Conservation (phyloP, 2,329 filamentous ascomycete genomes). For the Capronia americana region DNA sequence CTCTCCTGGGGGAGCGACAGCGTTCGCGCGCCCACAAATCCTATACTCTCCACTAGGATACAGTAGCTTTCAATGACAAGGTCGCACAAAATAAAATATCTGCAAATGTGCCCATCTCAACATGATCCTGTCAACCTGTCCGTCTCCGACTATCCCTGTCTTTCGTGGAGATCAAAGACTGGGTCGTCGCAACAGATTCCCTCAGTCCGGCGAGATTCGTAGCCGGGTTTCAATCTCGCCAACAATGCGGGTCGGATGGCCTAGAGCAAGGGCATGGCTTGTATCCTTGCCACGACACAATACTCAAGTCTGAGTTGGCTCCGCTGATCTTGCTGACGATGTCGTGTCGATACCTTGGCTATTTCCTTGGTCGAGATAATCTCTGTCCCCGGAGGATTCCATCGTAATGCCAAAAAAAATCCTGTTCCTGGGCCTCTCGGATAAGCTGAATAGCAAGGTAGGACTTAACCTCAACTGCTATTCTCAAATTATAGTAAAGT, state of each 20-base stretch:
- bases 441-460: not conserved
- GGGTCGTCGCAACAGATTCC: not conserved
- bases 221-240: not conserved
- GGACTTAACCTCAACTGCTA: not conserved
- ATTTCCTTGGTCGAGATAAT: not conserved
- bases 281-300: not conserved
- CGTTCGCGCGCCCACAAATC: not conserved
- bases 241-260: not conserved
- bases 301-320: not conserved
- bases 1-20: not conserved
- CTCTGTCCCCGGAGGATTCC: not conserved
- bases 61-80: not conserved
- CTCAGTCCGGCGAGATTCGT: too few species aligned
- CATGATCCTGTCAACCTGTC: not conserved
- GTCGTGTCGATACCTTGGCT: not conserved
- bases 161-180: not conserved
- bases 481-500: not conserved
- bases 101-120: not conserved
- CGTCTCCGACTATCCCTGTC: not conserved
- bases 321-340: not conserved
- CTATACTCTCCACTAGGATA: not conserved
- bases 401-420: not conserved
- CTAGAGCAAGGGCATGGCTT: not conserved
- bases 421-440: not conserved
- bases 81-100: not conserved